These are phyloP conservation scores for Aspergillus sp. DNA, from an alignment of 2,329 filamentous ascomycete species.

Conservation along the genomic window DNA sequence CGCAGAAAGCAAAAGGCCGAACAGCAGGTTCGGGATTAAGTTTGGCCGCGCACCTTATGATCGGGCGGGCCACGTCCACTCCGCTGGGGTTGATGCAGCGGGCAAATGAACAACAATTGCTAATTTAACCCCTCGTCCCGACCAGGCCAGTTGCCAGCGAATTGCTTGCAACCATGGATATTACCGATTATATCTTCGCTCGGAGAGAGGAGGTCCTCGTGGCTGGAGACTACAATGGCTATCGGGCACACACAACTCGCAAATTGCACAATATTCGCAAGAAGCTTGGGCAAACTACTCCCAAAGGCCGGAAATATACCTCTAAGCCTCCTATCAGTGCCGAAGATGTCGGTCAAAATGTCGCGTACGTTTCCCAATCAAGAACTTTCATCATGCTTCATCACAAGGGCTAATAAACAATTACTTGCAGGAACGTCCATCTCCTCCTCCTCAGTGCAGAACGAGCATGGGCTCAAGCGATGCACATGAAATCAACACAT, in stretches of 20 bases:
- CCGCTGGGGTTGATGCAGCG: conserved; percentile 2
- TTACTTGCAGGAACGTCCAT: conserved; percentile 62
- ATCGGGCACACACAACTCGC: conserved; percentile 75
- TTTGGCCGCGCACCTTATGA: conserved; percentile 16
- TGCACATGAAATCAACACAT: conserved; percentile 86
- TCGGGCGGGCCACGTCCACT: conserved; percentile 20
- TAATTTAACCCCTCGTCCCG: conserved; percentile 3
- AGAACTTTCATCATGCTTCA: neutral
- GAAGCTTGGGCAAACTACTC: conserved; percentile 79
- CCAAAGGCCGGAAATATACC: conserved; percentile 82
- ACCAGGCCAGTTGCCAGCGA: neutral
- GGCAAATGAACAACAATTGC: neutral
- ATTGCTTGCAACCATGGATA: conserved; percentile 65
- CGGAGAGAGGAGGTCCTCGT: conserved; percentile 81
- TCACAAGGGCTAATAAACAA: neutral
- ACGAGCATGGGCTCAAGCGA: conserved; percentile 90
- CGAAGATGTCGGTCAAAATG: conserved; percentile 70
- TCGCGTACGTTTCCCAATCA: conserved; percentile 60
- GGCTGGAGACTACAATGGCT: conserved; percentile 83
- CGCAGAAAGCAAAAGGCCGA: neutral
- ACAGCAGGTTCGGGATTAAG: neutral
- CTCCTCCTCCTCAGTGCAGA: conserved; percentile 85
- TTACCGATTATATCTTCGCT: conserved; percentile 79
- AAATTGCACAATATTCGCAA: conserved; percentile 80
- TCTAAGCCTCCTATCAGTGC: conserved; percentile 69